These are phyloP conservation scores for Leccinum variicolor DNA, from an alignment of 768 basidiomycete species.

Conservation along the genomic window DNA sequence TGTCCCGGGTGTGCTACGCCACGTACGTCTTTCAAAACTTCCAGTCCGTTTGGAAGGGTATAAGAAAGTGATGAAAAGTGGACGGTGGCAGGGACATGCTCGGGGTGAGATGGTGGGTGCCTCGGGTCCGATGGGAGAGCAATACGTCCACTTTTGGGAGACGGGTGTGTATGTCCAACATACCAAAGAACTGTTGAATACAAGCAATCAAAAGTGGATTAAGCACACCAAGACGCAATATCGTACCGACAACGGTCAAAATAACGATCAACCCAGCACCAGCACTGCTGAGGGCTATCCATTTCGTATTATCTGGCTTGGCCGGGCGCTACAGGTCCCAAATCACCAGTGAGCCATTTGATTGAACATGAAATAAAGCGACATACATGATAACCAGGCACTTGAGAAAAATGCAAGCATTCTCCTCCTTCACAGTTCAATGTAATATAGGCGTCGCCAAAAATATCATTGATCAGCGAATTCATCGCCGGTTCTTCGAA, in stretches of 20 bases:
- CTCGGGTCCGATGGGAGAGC: slow-evolving; percentile 81
- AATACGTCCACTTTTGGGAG: slow-evolving; percentile 58
- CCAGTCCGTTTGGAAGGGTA: slow-evolving; percentile 53
- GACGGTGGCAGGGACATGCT: slow-evolving; percentile 92
- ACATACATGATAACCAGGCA: slow-evolving; percentile 82
- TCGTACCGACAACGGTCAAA: slow-evolving; percentile 54
- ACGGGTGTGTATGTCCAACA: slow-evolving; percentile 63
- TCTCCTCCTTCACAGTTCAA: slow-evolving; percentile 87
- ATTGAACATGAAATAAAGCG: background rate
- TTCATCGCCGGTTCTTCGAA: slow-evolving; percentile 99
- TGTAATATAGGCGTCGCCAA: slow-evolving; percentile 89
- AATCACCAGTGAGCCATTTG: background rate
- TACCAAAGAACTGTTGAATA: slow-evolving; percentile 76
- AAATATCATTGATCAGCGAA: slow-evolving; percentile 86
- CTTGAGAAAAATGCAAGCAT: slow-evolving; percentile 89
- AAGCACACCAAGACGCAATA: background rate
- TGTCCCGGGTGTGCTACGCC: slow-evolving; percentile 87
- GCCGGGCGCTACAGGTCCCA: slow-evolving; percentile 52
- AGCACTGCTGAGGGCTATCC: slow-evolving; percentile 83
- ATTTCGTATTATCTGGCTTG: slow-evolving; percentile 77
- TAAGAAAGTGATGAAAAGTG: slow-evolving; percentile 88
- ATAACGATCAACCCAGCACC: slow-evolving; percentile 75
- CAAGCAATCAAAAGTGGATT: background rate
- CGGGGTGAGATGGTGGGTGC: slow-evolving; percentile 54
- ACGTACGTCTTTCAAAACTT: slow-evolving; percentile 76